Evolutionary conservation across 805 yeast species (phyloP).

Genomic region (Candida corydali): DNA sequence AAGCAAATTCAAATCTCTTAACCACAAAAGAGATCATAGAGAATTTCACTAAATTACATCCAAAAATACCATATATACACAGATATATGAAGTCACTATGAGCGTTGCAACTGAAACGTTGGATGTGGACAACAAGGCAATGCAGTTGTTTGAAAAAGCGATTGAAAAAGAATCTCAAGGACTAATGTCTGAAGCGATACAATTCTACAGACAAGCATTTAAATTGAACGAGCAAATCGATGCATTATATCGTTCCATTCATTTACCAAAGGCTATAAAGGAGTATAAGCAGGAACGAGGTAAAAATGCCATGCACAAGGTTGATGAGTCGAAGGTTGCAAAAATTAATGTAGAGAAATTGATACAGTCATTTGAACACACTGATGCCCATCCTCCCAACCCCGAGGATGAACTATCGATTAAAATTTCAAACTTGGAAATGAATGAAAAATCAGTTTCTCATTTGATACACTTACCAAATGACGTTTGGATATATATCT

Average conservation of each 20-base stretch:
- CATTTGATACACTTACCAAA: conserved; percentile 42
- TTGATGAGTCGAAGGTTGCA: conserved; percentile 35
- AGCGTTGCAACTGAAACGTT: conserved; percentile 1
- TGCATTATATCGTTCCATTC: conserved; percentile 54
- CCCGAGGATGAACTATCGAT: conserved; percentile 18
- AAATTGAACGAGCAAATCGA: conserved; percentile 61
- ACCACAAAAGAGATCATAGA: too few relatives aligned
- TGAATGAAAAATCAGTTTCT: conserved; percentile 26
- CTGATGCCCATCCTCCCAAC: conserved; percentile 26
- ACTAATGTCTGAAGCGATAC: conserved; percentile 76
- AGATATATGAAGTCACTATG: neutral
- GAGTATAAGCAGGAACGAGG: conserved; percentile 22
- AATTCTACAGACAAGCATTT: conserved; percentile 67
- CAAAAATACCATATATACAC: too few relatives aligned
- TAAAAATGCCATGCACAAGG: conserved; percentile 22
- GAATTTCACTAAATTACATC: too few relatives aligned
- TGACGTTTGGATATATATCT: conserved; percentile 53
- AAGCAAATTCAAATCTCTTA: too few relatives aligned
- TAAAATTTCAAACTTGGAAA: conserved; percentile 23
- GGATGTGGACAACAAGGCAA: conserved; percentile 40
- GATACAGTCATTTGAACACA: conserved; percentile 30
- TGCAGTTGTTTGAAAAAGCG: conserved; percentile 65
- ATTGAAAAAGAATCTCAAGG: conserved; percentile 70
- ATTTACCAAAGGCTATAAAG: conserved; percentile 40
- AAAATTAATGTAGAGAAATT: conserved; percentile 40